phyloP scores from a whole-genome alignment of 768 basidiomycete species.

The Boletus barrowsii region DNA sequence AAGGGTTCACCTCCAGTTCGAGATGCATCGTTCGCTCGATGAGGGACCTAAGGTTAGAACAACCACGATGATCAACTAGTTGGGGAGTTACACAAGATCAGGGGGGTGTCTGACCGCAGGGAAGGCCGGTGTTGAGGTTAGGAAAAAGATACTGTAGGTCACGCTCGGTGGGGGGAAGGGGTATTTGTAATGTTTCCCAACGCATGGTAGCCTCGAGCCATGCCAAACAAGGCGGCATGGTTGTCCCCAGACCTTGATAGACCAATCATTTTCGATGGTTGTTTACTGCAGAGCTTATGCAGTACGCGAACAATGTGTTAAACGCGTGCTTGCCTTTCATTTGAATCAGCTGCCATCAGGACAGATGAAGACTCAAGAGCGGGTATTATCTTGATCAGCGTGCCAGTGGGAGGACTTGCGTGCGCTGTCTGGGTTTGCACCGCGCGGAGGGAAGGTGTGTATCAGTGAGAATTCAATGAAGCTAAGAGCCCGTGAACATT shows the following conservation, averaged over 20 bases:
- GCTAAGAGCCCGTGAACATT: no score
- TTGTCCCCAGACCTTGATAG: no score
- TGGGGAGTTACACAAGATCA: background rate
- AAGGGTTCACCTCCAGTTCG: conserved; percentile 9
- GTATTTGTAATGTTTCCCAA: background rate
- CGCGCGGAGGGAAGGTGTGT: no score
- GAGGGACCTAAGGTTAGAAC: conserved; percentile 2
- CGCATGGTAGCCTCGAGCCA: background rate
- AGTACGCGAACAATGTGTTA: conserved; percentile 4
- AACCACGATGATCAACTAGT: background rate
- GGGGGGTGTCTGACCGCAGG: background rate
- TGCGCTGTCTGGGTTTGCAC: no score
- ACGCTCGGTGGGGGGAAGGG: background rate
- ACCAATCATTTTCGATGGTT: no score
- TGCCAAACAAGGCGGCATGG: background rate
- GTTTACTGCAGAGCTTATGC: background rate
- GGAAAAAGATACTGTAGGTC: background rate
- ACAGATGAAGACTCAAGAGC: no score
- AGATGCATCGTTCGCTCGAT: conserved; percentile 7
- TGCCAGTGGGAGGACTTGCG: no score
- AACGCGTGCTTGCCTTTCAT: conserved; percentile 3
- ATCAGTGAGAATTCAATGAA: no score
- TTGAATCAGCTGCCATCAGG: background rate
- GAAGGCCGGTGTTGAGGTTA: background rate
- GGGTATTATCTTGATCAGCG: no score